Evolutionary conservation across 805 yeast species (phyloP).

Genomic region (Saccharomyces paradoxus): DNA sequence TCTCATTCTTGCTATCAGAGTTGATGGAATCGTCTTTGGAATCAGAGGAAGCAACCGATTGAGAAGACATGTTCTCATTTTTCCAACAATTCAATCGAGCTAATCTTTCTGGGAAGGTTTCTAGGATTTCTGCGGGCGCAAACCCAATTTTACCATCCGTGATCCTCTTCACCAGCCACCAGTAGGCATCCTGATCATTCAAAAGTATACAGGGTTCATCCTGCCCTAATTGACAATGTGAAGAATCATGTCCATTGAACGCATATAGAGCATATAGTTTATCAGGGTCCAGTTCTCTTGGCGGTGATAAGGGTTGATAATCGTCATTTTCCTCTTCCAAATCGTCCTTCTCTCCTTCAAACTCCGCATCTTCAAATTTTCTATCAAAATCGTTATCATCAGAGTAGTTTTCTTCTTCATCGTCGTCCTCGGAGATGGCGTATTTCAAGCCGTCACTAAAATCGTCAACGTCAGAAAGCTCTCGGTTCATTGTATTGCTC

Average conservation of each 20-base stretch:
- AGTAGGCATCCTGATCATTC: constrained; percentile 86
- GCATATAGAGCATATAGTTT: constrained; percentile 80
- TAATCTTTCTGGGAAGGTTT: constrained; percentile 81
- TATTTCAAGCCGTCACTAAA: constrained; percentile 4
- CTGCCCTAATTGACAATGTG: constrained; percentile 71
- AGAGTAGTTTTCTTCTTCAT: constrained; percentile 14
- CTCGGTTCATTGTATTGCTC: background rate
- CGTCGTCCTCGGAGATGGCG: constrained; percentile 11
- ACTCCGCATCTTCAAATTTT: constrained; percentile 11
- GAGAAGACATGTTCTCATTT: constrained; percentile 53
- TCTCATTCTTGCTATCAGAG: constrained; percentile 4
- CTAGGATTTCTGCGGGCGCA: constrained; percentile 93
- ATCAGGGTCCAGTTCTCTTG: constrained; percentile 72
- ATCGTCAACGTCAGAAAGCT: constrained; percentile 1
- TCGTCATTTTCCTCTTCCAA: constrained; percentile 33
- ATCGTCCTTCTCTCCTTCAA: constrained; percentile 13
- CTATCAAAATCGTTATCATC: constrained; percentile 6
- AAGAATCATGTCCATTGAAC: constrained; percentile 86
- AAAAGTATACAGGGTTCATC: constrained; percentile 77
- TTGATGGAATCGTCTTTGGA: constrained; percentile 6
- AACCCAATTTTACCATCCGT: constrained; percentile 73
- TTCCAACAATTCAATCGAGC: constrained; percentile 90
- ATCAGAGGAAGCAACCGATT: constrained; percentile 7
- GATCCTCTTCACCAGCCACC: constrained; percentile 80
- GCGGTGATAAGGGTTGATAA: constrained; percentile 46